Evolutionary conservation across 305 asterid genomes (phyloP).

Genomic region (Ajuga reptans): DNA sequence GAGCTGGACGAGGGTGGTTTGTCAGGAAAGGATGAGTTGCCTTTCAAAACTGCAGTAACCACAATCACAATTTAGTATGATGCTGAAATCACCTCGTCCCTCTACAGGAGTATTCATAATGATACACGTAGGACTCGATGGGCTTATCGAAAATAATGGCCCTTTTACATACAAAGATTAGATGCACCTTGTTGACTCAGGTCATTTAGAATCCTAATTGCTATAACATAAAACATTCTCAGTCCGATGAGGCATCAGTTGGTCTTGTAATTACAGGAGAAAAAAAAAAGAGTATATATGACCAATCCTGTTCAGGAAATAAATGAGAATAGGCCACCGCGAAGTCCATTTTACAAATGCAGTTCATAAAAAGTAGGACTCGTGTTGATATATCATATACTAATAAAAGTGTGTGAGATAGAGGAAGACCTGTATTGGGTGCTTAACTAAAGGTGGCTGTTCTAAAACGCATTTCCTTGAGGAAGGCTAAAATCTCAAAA

Average conservation of each 20-base stretch:
- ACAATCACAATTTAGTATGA: neutral
- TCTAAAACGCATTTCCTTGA: slow-evolving; percentile 3
- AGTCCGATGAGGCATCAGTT: neutral
- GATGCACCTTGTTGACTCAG: no score
- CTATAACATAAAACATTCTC: no score
- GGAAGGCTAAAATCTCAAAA: neutral
- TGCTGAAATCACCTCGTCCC: no score
- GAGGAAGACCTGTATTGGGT: neutral
- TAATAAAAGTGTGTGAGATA: neutral
- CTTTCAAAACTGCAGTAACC: slow-evolving; percentile 69
- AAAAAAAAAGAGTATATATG: neutral
- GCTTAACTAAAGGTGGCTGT: slow-evolving; percentile 3
- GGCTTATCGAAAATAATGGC: no score
- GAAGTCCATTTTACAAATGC: slow-evolving; percentile 11
- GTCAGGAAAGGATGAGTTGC: slow-evolving; percentile 75
- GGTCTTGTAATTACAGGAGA: neutral
- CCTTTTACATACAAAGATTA: no score
- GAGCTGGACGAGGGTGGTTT: slow-evolving; percentile 61
- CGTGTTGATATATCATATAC: neutral
- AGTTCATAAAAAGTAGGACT: neutral
- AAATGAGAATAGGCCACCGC: neutral
- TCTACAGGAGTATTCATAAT: no score
- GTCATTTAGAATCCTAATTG: no score
- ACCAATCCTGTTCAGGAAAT: neutral
- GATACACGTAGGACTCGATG: no score